Conservation (phyloP, 495 filamentous ascomycete genomes). For the Friedmanniomyces simplex region DNA sequence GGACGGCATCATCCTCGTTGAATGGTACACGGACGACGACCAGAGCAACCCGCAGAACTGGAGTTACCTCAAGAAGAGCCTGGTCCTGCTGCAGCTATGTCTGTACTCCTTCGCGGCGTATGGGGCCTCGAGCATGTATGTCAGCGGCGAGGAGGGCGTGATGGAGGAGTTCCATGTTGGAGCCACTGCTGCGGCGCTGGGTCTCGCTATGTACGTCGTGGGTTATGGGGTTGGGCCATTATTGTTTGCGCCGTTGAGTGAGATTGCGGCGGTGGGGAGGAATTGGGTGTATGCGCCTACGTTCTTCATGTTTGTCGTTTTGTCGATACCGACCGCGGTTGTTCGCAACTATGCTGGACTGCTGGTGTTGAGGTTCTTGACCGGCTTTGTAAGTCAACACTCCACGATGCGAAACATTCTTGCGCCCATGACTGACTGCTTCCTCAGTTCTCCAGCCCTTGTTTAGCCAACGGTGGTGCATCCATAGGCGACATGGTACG, state of each 20-base stretch:
- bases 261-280: slow-evolving; percentile 24
- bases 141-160: slow-evolving; percentile 16
- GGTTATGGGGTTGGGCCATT: slow-evolving; percentile 34
- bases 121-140: slow-evolving; percentile 23
- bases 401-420: no score
- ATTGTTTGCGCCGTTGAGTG: slow-evolving; percentile 22
- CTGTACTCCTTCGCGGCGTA: slow-evolving; percentile 28
- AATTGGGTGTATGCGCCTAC: slow-evolving; percentile 30
- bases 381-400: slow-evolving; percentile 29
- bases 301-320: slow-evolving; percentile 33
- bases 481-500: slow-evolving; percentile 21
- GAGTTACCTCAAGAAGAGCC: slow-evolving; percentile 33
- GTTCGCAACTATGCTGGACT: slow-evolving; percentile 20
- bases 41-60: slow-evolving; percentile 48
- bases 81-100: slow-evolving; percentile 30
- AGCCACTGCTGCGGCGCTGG: slow-evolving; percentile 26
- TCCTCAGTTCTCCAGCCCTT: slow-evolving; percentile 12
- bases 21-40: slow-evolving; percentile 47
- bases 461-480: slow-evolving; percentile 20
- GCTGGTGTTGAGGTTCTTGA: slow-evolving; percentile 29
- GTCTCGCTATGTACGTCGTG: slow-evolving; percentile 31
- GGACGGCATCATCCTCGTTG: slow-evolving; percentile 35
- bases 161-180: slow-evolving; percentile 27
- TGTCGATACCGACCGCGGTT: slow-evolving; percentile 28
- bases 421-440: no score